These are phyloP conservation scores for Saccharomyces hybrid DNA, from an alignment of 1,139 yeast genomes.

Conservation along the genomic window DNA sequence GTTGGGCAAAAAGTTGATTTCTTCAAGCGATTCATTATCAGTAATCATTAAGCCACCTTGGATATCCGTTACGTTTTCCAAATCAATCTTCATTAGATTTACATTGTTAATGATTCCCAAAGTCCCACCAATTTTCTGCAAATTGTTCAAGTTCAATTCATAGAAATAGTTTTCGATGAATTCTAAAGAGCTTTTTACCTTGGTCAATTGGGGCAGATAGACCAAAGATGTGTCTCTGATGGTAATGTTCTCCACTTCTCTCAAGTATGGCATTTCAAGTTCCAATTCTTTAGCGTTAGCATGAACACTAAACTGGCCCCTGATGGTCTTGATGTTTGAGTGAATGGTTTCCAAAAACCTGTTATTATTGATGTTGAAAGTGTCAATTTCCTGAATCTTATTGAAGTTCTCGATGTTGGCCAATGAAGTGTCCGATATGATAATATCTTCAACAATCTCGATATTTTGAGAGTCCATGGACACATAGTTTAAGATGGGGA, in stretches of 20 bases:
- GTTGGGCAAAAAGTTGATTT: conserved; percentile 49
- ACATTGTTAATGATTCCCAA: conserved; percentile 51
- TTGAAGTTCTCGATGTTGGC: conserved; percentile 54
- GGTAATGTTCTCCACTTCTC: conserved; percentile 49
- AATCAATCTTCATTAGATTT: conserved; percentile 39
- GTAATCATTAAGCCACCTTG: conserved; percentile 71
- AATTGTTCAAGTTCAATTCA: conserved; percentile 44
- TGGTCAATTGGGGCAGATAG: conserved; percentile 41
- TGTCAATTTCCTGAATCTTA: conserved; percentile 40
- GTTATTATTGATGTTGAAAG: conserved; percentile 61
- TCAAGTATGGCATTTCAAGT: conserved; percentile 54
- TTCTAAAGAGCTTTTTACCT: conserved; percentile 49
- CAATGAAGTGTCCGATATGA: conserved; percentile 63
- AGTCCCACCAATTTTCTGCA: conserved; percentile 57
- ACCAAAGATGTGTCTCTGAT: conserved; percentile 50
- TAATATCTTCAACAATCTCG: conserved; percentile 45
- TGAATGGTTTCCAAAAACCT: conserved; percentile 55
- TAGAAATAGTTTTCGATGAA: conserved; percentile 56
- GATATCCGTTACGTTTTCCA: conserved; percentile 46
- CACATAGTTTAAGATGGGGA: conserved; percentile 55
- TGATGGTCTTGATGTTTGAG: conserved; percentile 45
- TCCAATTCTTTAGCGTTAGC: conserved; percentile 54
- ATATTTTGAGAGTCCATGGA: conserved; percentile 42
- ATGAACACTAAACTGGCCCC: conserved; percentile 48
- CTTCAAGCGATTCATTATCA: conserved; percentile 46